Base-by-base conservation (phyloP, 2,329 filamentous ascomycete species). In the Zasmidium citrigriseum region DNA sequence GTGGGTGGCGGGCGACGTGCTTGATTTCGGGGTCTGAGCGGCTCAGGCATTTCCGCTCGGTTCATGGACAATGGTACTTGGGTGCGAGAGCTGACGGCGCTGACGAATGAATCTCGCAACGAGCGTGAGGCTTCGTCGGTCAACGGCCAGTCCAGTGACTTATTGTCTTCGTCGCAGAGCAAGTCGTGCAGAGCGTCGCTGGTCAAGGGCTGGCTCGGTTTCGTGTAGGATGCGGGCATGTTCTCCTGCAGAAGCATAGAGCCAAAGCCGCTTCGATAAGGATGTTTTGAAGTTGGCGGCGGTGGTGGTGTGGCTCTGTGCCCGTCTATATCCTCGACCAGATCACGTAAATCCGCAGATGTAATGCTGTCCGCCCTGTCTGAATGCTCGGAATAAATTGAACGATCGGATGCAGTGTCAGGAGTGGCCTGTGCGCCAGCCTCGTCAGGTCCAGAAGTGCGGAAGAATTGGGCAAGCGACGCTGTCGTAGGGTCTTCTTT, bases 181-280 rank as follows among this genome's bases (percentile, higher is more conserved):
- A 41, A n/a, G 18, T 41, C 34, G 34, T 41, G 34, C 34, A 41
- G 16, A 4, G 34, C 34, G 18, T 41, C 34, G 34, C 34, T 41
- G 34, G 5, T 41, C 34, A 41, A 41, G 34, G 34, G 34, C 34
- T 41, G 12, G 34, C 18, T 41, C 7, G 34, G 4, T 41, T n/a
- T 4, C 16, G 12, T 16, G 34, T 41, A 16, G 7, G 34, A 11
- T 16, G 34, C 18, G 16, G 12, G 34, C 14, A 16, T 11, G 34
- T 16, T 41, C 14, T 41, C 34, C 5, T 41, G 34, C 12, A 41
- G 34, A 9, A 49, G 47, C 24, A 49, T 49, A 16, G 22, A 23
- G 7, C 58, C 52, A 16, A 57, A n/a, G n/a, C 49, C 54, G 46
- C 60, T 56, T 27, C 59, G 56, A 41, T 62, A 59, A 27, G 46